A percentile compares a stretch with the other conserved stretches of the same genome.
These are phyloP conservation scores for Zizania palustris DNA, from an alignment of 202 grass and related monocot genomes.

Conservation along the genomic window DNA sequence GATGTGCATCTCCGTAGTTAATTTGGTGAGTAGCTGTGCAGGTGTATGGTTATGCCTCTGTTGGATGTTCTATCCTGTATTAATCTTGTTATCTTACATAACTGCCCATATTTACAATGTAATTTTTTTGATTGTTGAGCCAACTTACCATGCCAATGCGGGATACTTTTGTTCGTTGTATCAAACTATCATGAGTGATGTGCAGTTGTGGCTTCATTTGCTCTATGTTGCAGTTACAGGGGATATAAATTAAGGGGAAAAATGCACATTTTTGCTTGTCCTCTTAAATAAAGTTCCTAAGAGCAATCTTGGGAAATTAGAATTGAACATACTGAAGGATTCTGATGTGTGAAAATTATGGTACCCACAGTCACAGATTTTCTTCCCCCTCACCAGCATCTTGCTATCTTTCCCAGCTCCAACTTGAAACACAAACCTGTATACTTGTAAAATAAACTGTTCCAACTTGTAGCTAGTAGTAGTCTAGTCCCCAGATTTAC, in stretches of 20 bases:
- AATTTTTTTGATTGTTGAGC: background rate
- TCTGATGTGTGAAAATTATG: conserved; percentile 43
- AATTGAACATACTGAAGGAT: conserved; percentile 21
- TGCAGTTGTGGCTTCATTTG: background rate
- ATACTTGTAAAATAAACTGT: conserved; percentile 42
- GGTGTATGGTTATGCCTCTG: conserved; percentile 11
- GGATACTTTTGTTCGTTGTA: background rate
- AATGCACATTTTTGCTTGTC: background rate
- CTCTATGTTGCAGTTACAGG: background rate
- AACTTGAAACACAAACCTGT: conserved; percentile 37
- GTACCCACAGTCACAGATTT: conserved; percentile 38
- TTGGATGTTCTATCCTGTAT: background rate
- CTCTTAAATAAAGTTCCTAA: background rate
- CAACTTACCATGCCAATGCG: background rate
- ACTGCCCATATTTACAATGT: background rate
- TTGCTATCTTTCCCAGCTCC: conserved; percentile 40
- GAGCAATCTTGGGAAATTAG: background rate
- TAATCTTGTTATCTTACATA: background rate
- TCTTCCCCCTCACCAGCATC: conserved; percentile 6
- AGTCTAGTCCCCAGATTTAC: background rate
- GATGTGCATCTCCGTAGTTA: background rate
- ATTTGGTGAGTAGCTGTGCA: conserved; percentile 34
- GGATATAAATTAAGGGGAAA: background rate
- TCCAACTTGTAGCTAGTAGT: conserved; percentile 14
- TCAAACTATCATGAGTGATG: background rate